These are phyloP conservation scores for Blastobotrys muscicola DNA, from an alignment of 805 yeast species.

Conservation along the genomic window DNA sequence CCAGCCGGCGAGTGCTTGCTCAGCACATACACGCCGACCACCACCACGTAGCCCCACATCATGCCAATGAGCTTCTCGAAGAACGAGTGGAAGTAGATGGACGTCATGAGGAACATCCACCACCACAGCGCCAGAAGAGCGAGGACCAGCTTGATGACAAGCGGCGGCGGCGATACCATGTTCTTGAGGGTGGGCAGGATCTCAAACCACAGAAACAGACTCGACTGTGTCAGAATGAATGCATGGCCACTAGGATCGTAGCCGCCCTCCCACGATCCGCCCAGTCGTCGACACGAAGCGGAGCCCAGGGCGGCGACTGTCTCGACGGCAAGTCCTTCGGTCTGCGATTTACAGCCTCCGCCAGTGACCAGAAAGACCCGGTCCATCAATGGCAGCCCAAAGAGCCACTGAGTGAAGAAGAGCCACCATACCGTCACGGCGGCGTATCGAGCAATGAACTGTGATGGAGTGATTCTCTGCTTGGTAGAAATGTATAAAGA, in stretches of 20 bases:
- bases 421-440: slow-evolving; percentile 73
- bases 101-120: slow-evolving; percentile 81
- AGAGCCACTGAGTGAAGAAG: slow-evolving; percentile 78
- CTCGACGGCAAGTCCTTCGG: slow-evolving; percentile 13
- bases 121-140: slow-evolving; percentile 51
- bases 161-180: background rate
- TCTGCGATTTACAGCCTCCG: slow-evolving; percentile 47
- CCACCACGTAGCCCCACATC: slow-evolving; percentile 47
- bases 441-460: slow-evolving; percentile 32
- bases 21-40: slow-evolving; percentile 35
- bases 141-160: slow-evolving; percentile 22
- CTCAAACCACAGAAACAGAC: slow-evolving; percentile 60
- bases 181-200: slow-evolving; percentile 30
- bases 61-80: slow-evolving; percentile 68
- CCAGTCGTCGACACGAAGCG: slow-evolving; percentile 43
- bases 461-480: background rate
- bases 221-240: slow-evolving; percentile 61
- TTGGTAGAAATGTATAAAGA: background rate
- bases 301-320: slow-evolving; percentile 19
- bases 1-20: background rate
- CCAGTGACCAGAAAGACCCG: slow-evolving; percentile 70
- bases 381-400: slow-evolving; percentile 86
- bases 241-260: slow-evolving; percentile 96
- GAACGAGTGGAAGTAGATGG: slow-evolving; percentile 74
- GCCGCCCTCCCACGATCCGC: slow-evolving; percentile 73